phyloP scores from a whole-genome alignment of 352 stramenopile species.

The Phytophthora megakarya region DNA sequence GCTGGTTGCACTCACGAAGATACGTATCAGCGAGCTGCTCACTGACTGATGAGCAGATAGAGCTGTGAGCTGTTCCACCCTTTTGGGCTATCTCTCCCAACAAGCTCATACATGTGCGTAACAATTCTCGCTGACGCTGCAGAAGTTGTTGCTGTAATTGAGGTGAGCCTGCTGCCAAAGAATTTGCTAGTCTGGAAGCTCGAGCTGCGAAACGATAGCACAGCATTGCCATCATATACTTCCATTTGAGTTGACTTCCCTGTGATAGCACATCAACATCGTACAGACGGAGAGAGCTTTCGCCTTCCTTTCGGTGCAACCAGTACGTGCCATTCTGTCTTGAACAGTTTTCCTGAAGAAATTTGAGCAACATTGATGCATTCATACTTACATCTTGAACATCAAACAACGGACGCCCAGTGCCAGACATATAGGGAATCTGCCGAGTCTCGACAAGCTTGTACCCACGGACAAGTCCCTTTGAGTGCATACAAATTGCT shows the following conservation, averaged over 20 bases:
- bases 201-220: constrained; percentile 86
- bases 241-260: constrained; percentile 88
- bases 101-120: constrained; percentile 77
- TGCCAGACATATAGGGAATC: constrained; percentile 82
- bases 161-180: constrained; percentile 57
- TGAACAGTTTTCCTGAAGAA: constrained; percentile 85
- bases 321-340: constrained; percentile 86
- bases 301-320: constrained; percentile 81
- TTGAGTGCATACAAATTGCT: constrained; percentile 88
- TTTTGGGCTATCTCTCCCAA: constrained; percentile 71
- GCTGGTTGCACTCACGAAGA: constrained; percentile 57
- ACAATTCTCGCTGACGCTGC: constrained; percentile 73
- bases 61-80: constrained; percentile 64
- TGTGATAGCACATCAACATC: constrained; percentile 84
- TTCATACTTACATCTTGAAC: constrained; percentile 89
- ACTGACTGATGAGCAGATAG: constrained; percentile 79
- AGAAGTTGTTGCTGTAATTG: constrained; percentile 68
- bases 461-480: constrained; percentile 83
- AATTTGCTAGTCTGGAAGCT: constrained; percentile 66
- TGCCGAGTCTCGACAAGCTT: constrained; percentile 83
- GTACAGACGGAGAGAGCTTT: constrained; percentile 79
- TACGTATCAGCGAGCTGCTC: constrained; percentile 87
- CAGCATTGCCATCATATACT: constrained; percentile 92
- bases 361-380: constrained; percentile 86
- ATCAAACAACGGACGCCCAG: constrained; percentile 69